phyloP scores from a whole-genome alignment of 2,329 filamentous ascomycete species.

The Exutisphaerella laricina region DNA sequence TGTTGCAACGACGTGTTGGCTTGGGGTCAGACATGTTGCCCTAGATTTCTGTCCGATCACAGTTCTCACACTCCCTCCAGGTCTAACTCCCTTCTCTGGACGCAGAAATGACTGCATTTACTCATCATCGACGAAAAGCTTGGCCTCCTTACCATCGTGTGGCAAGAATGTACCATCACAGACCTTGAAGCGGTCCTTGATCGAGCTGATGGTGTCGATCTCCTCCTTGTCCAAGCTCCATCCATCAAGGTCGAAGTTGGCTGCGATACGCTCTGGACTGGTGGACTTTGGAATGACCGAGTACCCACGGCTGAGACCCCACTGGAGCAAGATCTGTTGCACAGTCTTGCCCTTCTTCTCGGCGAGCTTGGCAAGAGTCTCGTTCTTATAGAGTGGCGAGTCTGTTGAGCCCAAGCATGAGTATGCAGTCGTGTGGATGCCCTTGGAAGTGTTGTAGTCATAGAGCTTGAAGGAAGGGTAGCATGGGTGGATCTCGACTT shows the following conservation, averaged over 20 bases:
- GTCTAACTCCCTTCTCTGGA: no score
- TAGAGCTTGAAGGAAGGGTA: conserved; percentile 76
- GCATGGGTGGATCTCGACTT: conserved; percentile 76
- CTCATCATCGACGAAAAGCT: conserved; percentile 16
- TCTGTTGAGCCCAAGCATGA: conserved; percentile 67
- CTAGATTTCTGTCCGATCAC: no score
- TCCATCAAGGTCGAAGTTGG: conserved; percentile 68
- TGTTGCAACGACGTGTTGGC: no score
- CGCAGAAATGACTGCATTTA: no score
- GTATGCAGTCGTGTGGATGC: conserved; percentile 70
- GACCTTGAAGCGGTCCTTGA: conserved; percentile 76
- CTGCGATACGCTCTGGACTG: conserved; percentile 65
- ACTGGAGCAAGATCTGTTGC: conserved; percentile 72
- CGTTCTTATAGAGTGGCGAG: conserved; percentile 64
- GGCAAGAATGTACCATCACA: conserved; percentile 49
- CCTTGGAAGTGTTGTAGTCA: conserved; percentile 64
- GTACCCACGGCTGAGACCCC: conserved; percentile 76
- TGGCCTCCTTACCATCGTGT: conserved; percentile 14
- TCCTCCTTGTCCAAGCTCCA: conserved; percentile 70
- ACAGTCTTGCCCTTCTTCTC: conserved; percentile 61
- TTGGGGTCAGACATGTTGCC: no score
- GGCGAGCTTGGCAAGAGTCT: conserved; percentile 54
- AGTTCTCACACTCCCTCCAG: no score
- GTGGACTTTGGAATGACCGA: conserved; percentile 83
- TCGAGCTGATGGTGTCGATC: conserved; percentile 59